Conservation (phyloP, 495 filamentous ascomycete species). For the Hypoxylon lenormandii region DNA sequence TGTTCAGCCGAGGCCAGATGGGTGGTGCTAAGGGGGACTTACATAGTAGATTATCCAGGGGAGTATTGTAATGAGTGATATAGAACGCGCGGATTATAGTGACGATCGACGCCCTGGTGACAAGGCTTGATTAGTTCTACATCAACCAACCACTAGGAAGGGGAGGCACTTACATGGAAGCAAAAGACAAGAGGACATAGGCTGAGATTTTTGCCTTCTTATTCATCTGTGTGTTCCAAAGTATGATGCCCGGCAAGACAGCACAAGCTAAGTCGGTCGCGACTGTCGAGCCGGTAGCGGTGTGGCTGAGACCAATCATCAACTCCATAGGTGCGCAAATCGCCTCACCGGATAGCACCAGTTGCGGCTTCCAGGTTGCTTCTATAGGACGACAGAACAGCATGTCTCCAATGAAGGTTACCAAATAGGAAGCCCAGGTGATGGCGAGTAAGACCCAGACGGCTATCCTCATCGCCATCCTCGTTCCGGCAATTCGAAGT, state of each 20-base stretch:
- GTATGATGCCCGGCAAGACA: conserved; percentile 3
- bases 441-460: conserved; percentile 9
- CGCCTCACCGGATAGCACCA: neutral
- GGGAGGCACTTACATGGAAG: conserved; percentile 1
- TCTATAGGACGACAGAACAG: conserved; percentile 5
- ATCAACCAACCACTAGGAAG: neutral
- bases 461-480: neutral
- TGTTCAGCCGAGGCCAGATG: neutral
- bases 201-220: conserved; percentile 6
- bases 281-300: conserved; percentile 2
- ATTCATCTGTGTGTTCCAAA: conserved; percentile 15
- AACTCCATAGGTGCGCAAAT: conserved; percentile 1
- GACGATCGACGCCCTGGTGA: conserved; percentile 8
- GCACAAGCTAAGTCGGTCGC: conserved; percentile 7
- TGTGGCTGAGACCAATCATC: conserved; percentile 8
- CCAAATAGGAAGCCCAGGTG: conserved; percentile 10
- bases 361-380: neutral
- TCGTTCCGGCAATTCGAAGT: conserved; percentile 3
- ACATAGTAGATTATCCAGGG: conserved; percentile 8
- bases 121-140: neutral
- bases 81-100: conserved; percentile 11
- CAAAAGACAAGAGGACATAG: conserved; percentile 13
- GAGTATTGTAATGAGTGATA: conserved; percentile 1
- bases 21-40: neutral
- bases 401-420: conserved; percentile 12